Percentiles rank a stretch among this genome's conserved stretches.
Evolutionary conservation across 768 basidiomycete species (phyloP).

Genomic region (Mycena metata): DNA sequence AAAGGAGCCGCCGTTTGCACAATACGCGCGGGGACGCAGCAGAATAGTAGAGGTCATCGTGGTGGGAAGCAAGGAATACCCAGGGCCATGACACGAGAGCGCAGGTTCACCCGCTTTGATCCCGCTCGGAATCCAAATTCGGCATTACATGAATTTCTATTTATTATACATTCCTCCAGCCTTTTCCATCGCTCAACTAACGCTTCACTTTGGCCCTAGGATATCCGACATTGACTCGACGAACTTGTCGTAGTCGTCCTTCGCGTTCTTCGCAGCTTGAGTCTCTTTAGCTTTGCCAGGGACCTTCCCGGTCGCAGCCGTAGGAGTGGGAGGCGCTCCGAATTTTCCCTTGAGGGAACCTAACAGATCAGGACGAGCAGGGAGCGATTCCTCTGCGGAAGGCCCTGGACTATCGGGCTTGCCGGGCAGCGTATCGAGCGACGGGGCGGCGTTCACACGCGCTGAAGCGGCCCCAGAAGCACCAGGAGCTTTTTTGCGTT

Average conservation of each 20-base stretch:
- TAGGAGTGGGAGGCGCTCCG: slow-evolving; percentile 54
- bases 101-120: slow-evolving; percentile 8
- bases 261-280: slow-evolving; percentile 48
- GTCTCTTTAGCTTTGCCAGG: slow-evolving; percentile 34
- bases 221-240: slow-evolving; percentile 83
- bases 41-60: slow-evolving; percentile 54
- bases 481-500: slow-evolving; percentile 72
- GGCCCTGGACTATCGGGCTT: slow-evolving; percentile 40
- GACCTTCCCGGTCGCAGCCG: slow-evolving; percentile 34
- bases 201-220: slow-evolving; percentile 51
- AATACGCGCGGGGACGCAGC: slow-evolving; percentile 76
- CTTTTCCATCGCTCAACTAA: background rate
- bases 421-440: slow-evolving; percentile 48
- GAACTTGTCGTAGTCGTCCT: slow-evolving; percentile 83
- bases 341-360: slow-evolving; percentile 72
- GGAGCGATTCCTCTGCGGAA: slow-evolving; percentile 49
- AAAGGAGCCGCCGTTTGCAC: slow-evolving; percentile 70
- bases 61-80: background rate
- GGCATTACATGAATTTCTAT: background rate
- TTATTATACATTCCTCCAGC: background rate
- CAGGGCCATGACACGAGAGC: too few species aligned
- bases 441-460: slow-evolving; percentile 76
- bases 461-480: slow-evolving; percentile 49
- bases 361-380: slow-evolving; percentile 76
- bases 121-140: background rate